Percentiles rank a stretch among this genome's conserved stretches.
Evolutionary conservation across 2,329 filamentous ascomycete species (phyloP).

Genomic region (Graphiopsis chlorocephala): DNA sequence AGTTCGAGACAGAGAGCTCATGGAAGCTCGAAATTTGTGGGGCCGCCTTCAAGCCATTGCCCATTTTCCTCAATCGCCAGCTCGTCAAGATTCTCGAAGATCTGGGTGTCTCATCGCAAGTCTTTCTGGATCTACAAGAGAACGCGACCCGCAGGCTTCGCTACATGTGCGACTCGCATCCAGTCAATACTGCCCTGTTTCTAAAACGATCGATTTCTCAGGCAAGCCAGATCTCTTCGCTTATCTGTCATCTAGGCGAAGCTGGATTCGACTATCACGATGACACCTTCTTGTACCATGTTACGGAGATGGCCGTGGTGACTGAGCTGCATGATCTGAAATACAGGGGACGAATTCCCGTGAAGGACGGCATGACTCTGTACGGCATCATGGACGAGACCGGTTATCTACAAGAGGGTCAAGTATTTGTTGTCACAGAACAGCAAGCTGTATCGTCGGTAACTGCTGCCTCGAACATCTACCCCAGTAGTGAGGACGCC

Average conservation of each 20-base stretch:
- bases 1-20: conserved; percentile 61
- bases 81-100: conserved; percentile 86
- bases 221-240: conserved; percentile 56
- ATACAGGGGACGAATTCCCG: conserved; percentile 71
- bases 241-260: conserved; percentile 59
- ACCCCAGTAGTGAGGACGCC: neutral
- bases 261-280: conserved; percentile 63
- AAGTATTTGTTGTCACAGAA: conserved; percentile 66
- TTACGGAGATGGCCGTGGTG: conserved; percentile 69
- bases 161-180: conserved; percentile 52
- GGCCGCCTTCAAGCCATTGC: conserved; percentile 63
- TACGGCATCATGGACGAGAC: conserved; percentile 86
- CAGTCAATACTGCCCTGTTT: conserved; percentile 64
- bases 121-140: conserved; percentile 65
- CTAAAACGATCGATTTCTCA: conserved; percentile 60
- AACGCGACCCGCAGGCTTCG: conserved; percentile 61
- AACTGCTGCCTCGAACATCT: neutral
- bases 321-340: conserved; percentile 71
- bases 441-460: conserved; percentile 19
- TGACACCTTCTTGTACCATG: conserved; percentile 67
- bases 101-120: conserved; percentile 56
- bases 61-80: conserved; percentile 71
- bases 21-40: conserved; percentile 70
- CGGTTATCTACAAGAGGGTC: conserved; percentile 60
- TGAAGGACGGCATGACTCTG: conserved; percentile 67